phyloP scores from a whole-genome alignment of 1,284 basidiomycete species.

The Cryptococcus maquisensis region DNA sequence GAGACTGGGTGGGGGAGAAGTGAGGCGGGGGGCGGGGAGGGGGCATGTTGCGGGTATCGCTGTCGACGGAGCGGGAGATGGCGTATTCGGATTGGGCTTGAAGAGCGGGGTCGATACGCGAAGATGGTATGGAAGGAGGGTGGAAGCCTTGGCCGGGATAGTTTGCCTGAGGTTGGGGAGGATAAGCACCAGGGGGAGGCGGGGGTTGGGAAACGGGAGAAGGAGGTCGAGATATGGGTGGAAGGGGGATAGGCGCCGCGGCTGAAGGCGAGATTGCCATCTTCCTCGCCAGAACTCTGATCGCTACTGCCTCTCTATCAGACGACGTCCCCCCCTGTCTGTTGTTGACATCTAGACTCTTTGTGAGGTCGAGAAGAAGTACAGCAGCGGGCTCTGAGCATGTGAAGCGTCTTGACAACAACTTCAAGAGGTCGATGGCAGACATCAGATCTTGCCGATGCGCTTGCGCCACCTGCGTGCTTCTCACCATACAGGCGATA shows the following conservation, averaged over 20 bases:
- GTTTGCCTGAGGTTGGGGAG: not conserved
- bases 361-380: slow-evolving; percentile 4
- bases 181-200: not conserved
- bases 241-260: not conserved
- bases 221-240: not conserved
- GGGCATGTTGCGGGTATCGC: not conserved
- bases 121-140: not conserved
- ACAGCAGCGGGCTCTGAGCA: slow-evolving; percentile 6
- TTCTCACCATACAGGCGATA: slow-evolving; percentile 9
- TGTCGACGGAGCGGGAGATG: not conserved
- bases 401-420: slow-evolving; percentile 3
- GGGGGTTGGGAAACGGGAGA: not conserved
- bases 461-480: slow-evolving; percentile 1
- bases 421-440: slow-evolving; percentile 8
- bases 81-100: not conserved
- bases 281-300: slow-evolving; percentile 8
- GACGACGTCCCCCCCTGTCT: not conserved
- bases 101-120: no score
- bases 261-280: slow-evolving; percentile 10
- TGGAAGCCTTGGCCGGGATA: not conserved
- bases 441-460: slow-evolving; percentile 9
- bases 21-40: not conserved
- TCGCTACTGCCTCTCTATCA: slow-evolving; percentile 9
- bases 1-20: not conserved
- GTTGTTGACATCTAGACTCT: slow-evolving; percentile 1